Base-by-base conservation (phyloP, 202 grass and related monocot species). In the Setaria italica region DNA sequence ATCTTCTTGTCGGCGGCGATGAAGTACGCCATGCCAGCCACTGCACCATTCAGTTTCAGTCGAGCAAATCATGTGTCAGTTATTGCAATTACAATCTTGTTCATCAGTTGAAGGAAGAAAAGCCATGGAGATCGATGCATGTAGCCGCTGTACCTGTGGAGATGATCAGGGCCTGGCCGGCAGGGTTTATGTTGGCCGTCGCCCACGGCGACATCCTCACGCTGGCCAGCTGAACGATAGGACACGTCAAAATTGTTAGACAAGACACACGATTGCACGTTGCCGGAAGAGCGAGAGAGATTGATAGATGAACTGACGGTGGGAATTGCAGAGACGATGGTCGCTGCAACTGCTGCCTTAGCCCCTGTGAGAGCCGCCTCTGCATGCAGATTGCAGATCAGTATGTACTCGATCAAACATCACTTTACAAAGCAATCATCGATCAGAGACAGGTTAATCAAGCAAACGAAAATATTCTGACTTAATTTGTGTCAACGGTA, bases 1-100 rank as follows among this genome's bases (percentile, higher is more conserved):
- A 95, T 82, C 17, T 89, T 90, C 84, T 92, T 95, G 74, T 95
- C 90, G 9, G 93, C 93, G 2, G 88, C 93, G 16, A 92, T 80
- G 80, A 93, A 95, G 83, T 93, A 93, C 0, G 94, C 89, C 89
- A 91, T 85, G 1, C 94, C 91, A 14, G 93, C 93, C 47, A 70
- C 90, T 79, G 73, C n/a, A 87, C 5, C 4, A 10, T 41, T 45
- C 43, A 45, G 39, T 41, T 41, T 41, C 39, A 41, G 7, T 45
- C 7, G 43, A 45, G 43, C 7, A 45, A 45, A 45, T 25, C 25
- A 45, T 6, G 43, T 45, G 7, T 8, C 7, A 45, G 43, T 45
- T 45, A 45, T 25, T 25, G 25, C 43, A 45, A 45, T 45, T 41
- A 25, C 25, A 41, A 41, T 41, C 43, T 45, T 45, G 1, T 45